Evolutionary conservation across 768 basidiomycete genomes (phyloP), one percentile per base, ranked within the genome.

Genomic region (Auriscalpium vulgare): DNA sequence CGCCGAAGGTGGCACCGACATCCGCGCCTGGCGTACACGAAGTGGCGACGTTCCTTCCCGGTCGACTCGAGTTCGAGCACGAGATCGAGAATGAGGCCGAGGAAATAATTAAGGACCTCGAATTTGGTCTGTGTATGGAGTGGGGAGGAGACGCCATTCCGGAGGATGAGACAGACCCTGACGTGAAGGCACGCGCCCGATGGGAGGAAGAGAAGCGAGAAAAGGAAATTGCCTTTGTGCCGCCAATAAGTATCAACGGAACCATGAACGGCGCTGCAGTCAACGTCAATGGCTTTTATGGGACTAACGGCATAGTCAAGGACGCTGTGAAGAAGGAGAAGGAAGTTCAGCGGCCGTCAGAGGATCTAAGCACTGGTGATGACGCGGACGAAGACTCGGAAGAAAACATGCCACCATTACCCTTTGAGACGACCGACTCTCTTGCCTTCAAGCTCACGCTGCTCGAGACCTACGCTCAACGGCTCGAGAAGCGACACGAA

Each of bases 51-150:
- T 98, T 87, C 72, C 86, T 99, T 66, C 95, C 95, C 9, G 95
- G 95, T 14, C 85, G 95, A n/a, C 78, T 99, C 37, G 95, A 99
- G 70, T 99, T 99, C 67, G 95, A 99, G 67, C 94, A 95, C 63
- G 95, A 99, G 70, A 73, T 92, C 5, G 95, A 97, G 66, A 97
- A 99, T 68, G 95, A 99, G 51, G 95, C 95, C 0, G 95, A 99
- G 67, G 87, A 95, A 64, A 71, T 91, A 2, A 87, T 97, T 60
- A 98, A 97, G 70, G 93, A 97, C 67, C 76, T 99, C 60, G 95
- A 98, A 67, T 97, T 97, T 63, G 95, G 91, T 2, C 73, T 94
- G n/a, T 91, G 91, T 58, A 75, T 81, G 19, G 80, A 84, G 36
- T 95, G 83, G 66, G 94, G 88, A 1, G 97, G 95, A 2, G 90